Evolutionary conservation across 345 rosid species (phyloP), one percentile per base, ranked within the genome.

Genomic region (Pistacia vera): DNA sequence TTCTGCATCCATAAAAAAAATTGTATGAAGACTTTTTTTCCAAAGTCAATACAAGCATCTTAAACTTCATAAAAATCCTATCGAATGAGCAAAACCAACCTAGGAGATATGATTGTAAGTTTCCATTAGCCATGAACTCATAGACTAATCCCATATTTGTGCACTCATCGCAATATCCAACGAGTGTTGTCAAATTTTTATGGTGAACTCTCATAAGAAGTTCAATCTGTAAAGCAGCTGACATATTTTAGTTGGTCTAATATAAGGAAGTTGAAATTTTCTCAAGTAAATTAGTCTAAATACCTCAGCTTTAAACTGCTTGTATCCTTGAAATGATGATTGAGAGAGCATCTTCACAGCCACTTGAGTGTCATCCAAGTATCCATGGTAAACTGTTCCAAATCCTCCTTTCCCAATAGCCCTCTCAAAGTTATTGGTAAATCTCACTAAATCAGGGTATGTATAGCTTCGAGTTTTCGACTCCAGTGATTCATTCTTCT

Each of bases 381-480:
- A 16, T 30, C 83, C 85, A 70, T 79, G 71, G 65, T 76, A 79
- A 63, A 83, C 78, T 54, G 54, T 59, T 64, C 80, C 80, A 68
- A 74, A 79, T 22, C 82, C 85, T 63, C 85, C 81, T 66, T 79
- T 69, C 17, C 83, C 85, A 48, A 79, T 41, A 56, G 58, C 44
- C 22, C 41, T 75, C 35, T 56, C 58, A 54, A 79, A 82, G 66
- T 72, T 82, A 9, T 72, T 61, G 12, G 83, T 76, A 5, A 76
- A 79, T 10, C 30, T 68, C 38, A 57, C 38, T 14, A 82, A 57
- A 44, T 79, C 83, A 46, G 64, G 17, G 66, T 76, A 68, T 7
- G 68, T 38, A 28, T 51, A 74, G 17, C 73, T 44, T 52, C 63
- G 33, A 35, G 76, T 83, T 72, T 83, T 81, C 63, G 70, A 60